These are phyloP conservation scores for Cymodocea nodosa DNA, from an alignment of 116 monocot genomes.

Conservation along the genomic window DNA sequence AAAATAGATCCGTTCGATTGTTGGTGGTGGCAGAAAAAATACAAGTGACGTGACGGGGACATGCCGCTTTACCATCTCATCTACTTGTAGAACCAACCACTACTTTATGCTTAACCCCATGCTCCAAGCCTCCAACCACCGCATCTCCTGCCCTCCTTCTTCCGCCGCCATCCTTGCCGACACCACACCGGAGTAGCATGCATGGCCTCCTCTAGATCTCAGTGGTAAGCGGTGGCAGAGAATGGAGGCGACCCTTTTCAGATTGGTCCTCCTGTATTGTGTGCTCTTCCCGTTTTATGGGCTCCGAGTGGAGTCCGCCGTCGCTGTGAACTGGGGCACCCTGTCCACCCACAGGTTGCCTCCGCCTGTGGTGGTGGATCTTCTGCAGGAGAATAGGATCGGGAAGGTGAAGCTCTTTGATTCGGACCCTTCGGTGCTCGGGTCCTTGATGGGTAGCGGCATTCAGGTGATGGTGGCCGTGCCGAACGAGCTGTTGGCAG, in stretches of 20 bases:
- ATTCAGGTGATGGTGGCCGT: conserved; percentile 84
- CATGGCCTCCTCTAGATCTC: not conserved
- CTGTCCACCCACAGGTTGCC: conserved; percentile 53
- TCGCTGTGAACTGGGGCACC: conserved; percentile 92
- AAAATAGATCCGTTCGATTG: no score
- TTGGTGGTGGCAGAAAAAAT: no score
- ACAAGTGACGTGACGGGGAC: no score
- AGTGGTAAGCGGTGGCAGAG: not conserved
- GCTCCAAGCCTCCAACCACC: no score
- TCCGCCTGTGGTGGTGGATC: conserved; percentile 65
- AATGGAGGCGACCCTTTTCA: conserved; percentile 21
- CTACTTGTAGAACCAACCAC: no score
- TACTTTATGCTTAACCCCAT: no score
- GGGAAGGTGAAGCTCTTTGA: conserved; percentile 89
- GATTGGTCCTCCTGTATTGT: not conserved
- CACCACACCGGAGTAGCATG: not conserved
- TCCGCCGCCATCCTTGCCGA: not conserved
- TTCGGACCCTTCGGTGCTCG: conserved; percentile 39
- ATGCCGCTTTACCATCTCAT: no score
- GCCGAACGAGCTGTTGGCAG: conserved; percentile 58
- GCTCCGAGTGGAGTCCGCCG: conserved; percentile 15
- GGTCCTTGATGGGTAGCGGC: conserved; percentile 64
- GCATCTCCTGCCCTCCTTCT: no score
- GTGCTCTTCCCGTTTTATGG: conserved; percentile 6
- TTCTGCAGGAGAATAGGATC: conserved; percentile 57